Evolutionary conservation across 495 filamentous ascomycete species (phyloP).

Genomic region (Bryoglossum gracile): DNA sequence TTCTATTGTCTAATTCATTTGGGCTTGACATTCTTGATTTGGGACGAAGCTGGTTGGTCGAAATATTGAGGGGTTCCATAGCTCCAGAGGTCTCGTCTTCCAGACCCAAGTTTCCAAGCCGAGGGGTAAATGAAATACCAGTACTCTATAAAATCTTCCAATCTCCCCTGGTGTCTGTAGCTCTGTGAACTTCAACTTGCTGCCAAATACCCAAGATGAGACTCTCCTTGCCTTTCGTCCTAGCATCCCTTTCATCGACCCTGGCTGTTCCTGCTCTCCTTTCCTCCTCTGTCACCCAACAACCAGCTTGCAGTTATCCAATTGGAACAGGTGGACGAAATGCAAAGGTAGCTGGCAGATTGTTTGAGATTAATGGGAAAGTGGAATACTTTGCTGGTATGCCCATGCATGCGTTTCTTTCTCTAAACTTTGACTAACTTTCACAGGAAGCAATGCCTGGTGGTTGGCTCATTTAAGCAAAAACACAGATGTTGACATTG

Average conservation of each 20-base stretch:
- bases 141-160: not conserved
- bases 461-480: conserved; percentile 47
- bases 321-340: conserved; percentile 22
- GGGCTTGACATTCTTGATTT: no score
- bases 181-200: not conserved
- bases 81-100: not conserved
- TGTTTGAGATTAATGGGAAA: conserved; percentile 45
- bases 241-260: not conserved
- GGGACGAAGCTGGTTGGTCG: no score
- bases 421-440: not conserved
- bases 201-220: conserved; percentile 1
- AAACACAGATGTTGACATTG: conserved; percentile 42
- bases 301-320: conserved; percentile 12
- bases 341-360: conserved; percentile 31
- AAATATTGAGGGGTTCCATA: no score
- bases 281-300: not conserved
- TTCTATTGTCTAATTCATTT: no score
- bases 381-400: conserved; percentile 28
- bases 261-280: conserved; percentile 2
- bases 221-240: not conserved
- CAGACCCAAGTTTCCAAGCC: not conserved
- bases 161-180: not conserved
- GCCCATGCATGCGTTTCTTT: not conserved
- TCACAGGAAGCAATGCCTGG: conserved; percentile 52
- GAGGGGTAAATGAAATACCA: not conserved